Conservation (phyloP, 305 asterid species). For the Coffea humblotiana region DNA sequence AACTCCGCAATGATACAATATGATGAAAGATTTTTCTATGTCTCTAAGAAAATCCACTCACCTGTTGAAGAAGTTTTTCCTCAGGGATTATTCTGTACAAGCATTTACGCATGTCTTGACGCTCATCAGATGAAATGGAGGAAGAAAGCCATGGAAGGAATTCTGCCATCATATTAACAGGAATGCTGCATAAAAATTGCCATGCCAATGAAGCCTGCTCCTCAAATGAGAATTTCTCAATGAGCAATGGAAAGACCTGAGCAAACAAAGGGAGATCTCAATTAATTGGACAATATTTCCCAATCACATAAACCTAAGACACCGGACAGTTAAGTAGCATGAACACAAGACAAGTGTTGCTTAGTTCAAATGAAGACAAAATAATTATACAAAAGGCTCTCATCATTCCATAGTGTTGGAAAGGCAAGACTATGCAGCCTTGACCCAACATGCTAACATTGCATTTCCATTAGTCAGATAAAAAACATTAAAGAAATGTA, state of each 20-base stretch:
- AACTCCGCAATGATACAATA: constrained; percentile 17
- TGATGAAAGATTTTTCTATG: constrained; percentile 12
- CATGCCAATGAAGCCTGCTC: constrained; percentile 99
- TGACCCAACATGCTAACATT: neutral
- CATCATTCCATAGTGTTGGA: neutral
- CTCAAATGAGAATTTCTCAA: constrained; percentile 85
- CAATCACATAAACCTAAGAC: constrained; percentile 5
- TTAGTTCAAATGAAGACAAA: neutral
- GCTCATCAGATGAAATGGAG: constrained; percentile 79
- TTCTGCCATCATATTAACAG: constrained; percentile 98
- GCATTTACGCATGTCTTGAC: constrained; percentile 89
- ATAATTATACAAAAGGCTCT: neutral
- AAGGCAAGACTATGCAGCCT: neutral
- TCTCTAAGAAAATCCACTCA: constrained; percentile 34
- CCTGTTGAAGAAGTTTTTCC: constrained; percentile 92
- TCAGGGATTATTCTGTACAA: constrained; percentile 79
- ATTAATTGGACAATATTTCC: neutral
- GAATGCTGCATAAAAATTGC: constrained; percentile 98
- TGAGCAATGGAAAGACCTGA: constrained; percentile 87
- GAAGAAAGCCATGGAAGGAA: constrained; percentile 98
- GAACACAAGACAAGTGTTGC: neutral
- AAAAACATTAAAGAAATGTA: neutral
- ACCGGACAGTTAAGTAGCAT: neutral
- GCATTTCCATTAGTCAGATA: neutral
- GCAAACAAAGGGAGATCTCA: neutral